These are phyloP conservation scores for Phlegmacium glaucopus DNA, from an alignment of 768 basidiomycete genomes.

Conservation along the genomic window DNA sequence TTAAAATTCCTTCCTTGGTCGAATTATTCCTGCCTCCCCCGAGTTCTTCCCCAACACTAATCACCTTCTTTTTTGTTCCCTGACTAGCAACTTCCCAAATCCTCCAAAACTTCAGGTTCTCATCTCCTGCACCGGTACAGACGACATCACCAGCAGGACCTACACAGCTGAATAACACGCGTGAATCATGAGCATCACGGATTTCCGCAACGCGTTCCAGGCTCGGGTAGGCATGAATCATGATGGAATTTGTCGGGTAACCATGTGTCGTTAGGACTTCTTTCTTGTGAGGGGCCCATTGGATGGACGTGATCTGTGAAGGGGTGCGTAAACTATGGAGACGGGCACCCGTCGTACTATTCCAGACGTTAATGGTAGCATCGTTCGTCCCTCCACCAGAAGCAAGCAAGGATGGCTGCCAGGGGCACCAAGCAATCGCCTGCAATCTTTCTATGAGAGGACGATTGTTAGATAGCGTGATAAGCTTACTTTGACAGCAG, in stretches of 20 bases:
- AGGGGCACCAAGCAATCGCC: slow-evolving; percentile 97
- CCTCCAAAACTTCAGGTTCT: slow-evolving; percentile 96
- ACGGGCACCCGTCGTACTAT: slow-evolving; percentile 87
- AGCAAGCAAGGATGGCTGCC: slow-evolving; percentile 89
- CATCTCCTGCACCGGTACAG: slow-evolving; percentile 90
- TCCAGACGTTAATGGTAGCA: slow-evolving; percentile 88
- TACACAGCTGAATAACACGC: slow-evolving; percentile 82
- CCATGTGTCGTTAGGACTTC: slow-evolving; percentile 94
- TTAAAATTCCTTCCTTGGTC: slow-evolving; percentile 47
- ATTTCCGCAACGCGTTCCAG: slow-evolving; percentile 81
- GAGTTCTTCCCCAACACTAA: slow-evolving; percentile 29
- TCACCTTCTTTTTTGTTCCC: slow-evolving; percentile 48
- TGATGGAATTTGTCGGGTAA: slow-evolving; percentile 83
- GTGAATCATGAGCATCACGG: slow-evolving; percentile 88
- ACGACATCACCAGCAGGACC: slow-evolving; percentile 90
- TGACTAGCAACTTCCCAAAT: slow-evolving; percentile 65
- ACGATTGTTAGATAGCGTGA: not conserved
- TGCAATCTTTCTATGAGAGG: slow-evolving; percentile 23
- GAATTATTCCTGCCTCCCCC: slow-evolving; percentile 41
- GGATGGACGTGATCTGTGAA: slow-evolving; percentile 88
- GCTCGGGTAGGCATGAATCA: slow-evolving; percentile 83
- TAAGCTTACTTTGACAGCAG: slow-evolving; percentile 65
- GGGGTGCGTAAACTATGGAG: slow-evolving; percentile 84
- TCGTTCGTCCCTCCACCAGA: slow-evolving; percentile 95
- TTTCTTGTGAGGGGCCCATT: slow-evolving; percentile 84